Evolutionary conservation across 164 flowering plant species (phyloP).

Genomic region (Kingdonia uniflora): DNA sequence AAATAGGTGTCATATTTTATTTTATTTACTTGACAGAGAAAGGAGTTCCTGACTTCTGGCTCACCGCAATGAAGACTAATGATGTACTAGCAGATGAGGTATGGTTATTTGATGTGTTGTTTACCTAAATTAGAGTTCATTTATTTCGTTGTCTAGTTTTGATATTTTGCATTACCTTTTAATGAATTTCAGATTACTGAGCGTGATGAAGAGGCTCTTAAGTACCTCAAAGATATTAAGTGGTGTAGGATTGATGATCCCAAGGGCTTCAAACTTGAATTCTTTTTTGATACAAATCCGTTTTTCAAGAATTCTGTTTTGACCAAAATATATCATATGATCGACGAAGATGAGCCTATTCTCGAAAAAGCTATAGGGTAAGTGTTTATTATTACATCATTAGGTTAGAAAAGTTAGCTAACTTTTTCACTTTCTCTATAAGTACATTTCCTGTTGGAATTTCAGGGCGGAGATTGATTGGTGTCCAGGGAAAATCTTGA

Average conservation of each 20-base stretch:
- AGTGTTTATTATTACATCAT: too few relatives aligned
- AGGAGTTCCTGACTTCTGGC: constrained; percentile 91
- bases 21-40: constrained; percentile 36
- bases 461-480: constrained; percentile 72
- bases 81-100: constrained; percentile 75
- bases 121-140: too few relatives aligned
- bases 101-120: too few relatives aligned
- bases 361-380: constrained; percentile 80
- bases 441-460: too few relatives aligned
- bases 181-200: constrained; percentile 26
- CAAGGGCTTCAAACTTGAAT: constrained; percentile 93
- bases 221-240: constrained; percentile 79
- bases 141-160: too few relatives aligned
- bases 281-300: constrained; percentile 76
- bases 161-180: too few relatives aligned
- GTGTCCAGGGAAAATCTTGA: constrained; percentile 81
- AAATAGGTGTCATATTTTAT: constrained; percentile 15
- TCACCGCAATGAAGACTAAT: constrained; percentile 76
- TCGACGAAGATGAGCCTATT: constrained; percentile 89
- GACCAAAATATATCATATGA: constrained; percentile 86
- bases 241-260: constrained; percentile 69
- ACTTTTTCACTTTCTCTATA: too few relatives aligned
- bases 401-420: too few relatives aligned
- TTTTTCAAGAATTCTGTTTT: constrained; percentile 69
- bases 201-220: constrained; percentile 88